Evolutionary conservation across 768 basidiomycete species (phyloP), one percentile per base, ranked within the genome.

Genomic region (Mycena rosella): DNA sequence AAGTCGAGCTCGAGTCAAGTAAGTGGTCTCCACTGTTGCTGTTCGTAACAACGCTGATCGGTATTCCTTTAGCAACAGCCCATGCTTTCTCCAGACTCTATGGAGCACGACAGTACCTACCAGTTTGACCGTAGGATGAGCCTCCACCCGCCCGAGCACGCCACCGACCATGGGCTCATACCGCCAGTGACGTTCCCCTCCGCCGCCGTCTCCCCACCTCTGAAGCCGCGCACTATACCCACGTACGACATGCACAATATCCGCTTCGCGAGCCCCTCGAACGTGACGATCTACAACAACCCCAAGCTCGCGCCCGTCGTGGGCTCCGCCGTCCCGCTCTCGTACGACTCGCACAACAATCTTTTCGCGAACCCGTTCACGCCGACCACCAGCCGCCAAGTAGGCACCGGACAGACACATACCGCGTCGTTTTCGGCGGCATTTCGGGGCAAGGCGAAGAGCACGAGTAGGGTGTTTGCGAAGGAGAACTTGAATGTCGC

Each of bases 201-300:
- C 0, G 26, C 63, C 11, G 58, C 66, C 11, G 47, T 54, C 40
- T 34, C 57, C 10, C 29, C 54, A 2, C 44, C 62, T 4, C 20
- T 29, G 9, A 60, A 36, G 54, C 34, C 48, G 24, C 55, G 53
- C 6, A 40, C 47, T n/a, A 2, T 59, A 22, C 61, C 60, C 30
- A 34, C n/a, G 15, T 68, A 65, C 55, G 70, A 71, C 55, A 68
- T 36, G 60, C 66, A 71, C 63, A 71, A 71, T 32, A 71, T 71
- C 59, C 66, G 66, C 45, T 71, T 68, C 49, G 70, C 70, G 26
- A 68, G 66, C 52, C 66, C 63, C 15, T 71, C 70, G 29, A 65
- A 67, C 66, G 29, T 56, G 15, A 54, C 63, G 40, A 60, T 71
- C 47, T 68, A 61, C 63, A 42, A 17, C 42, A 71, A 71, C 59